Base-by-base conservation (phyloP, 1,284 basidiomycete genomes). In the Ganoderma sinense region DNA sequence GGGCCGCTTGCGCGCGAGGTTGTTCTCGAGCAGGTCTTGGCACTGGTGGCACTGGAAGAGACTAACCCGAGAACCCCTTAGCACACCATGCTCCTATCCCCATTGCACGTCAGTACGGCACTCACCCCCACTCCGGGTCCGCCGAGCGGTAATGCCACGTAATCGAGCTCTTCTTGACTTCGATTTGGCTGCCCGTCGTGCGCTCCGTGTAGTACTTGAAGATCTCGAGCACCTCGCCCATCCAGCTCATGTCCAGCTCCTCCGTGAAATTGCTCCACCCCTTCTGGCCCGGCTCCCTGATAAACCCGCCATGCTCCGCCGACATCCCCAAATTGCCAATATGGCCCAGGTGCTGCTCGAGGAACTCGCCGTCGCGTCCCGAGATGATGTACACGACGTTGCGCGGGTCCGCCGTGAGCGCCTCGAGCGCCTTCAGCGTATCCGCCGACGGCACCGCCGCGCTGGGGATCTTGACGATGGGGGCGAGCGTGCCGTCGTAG, bases 361-460 rank as follows among this genome's bases (percentile, higher is more conserved):
- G 86, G 88, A 99, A 99, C 63, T 85, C 92, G 66, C 92, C 91
- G 79, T 99, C 97, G n/a, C 98, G 93, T 4, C 97, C 97, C 0
- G 96, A 98, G 80, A 99, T 98, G 81, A 99, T 96, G 85, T 96
- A 99, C 68, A 99, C 95, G 53, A 98, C 78, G 81, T 99, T 99
- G 76, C 86, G 86, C 59, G 94, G 92, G 80, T 99, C 97, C 14
- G 86, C 83, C 1, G 91, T 85, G 41, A 99, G 88, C 67, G 85
- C 83, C 61, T 88, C 82, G 69, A 99, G 90, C 1, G 94, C 94
- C 58, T 88, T 84, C 33, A 97, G 88, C 20, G 97, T 92, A 31
- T 88, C 85, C 18, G 87, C 81, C 0, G 95, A 93, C 0, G 97
- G 97, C 10, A 94, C 83, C 1, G 98, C 97, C 83, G 93, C 93